phyloP scores from a whole-genome alignment of 305 asterid genomes.

The Striga hermonthica region DNA sequence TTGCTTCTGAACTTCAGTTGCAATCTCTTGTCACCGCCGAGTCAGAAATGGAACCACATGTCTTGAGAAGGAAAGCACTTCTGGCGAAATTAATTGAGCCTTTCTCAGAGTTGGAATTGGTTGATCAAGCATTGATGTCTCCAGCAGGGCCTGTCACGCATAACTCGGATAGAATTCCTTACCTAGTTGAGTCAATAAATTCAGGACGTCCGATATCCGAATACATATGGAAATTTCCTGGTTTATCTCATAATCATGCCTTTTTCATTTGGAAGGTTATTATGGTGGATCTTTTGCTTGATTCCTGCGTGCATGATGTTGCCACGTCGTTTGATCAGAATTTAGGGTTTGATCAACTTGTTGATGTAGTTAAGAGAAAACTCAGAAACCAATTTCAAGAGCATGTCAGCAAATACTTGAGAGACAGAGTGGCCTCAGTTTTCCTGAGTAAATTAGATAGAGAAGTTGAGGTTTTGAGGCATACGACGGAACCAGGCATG shows the following conservation, averaged over 20 bases:
- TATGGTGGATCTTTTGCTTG: conserved; percentile 82
- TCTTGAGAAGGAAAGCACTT: conserved; percentile 69
- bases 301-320: conserved; percentile 71
- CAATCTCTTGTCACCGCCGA: conserved; percentile 61
- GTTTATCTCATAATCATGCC: conserved; percentile 51
- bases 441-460: conserved; percentile 59
- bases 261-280: conserved; percentile 91
- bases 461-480: conserved; percentile 63
- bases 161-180: conserved; percentile 54
- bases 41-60: conserved; percentile 53
- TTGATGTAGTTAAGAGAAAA: conserved; percentile 68
- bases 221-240: conserved; percentile 79
- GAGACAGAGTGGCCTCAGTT: conserved; percentile 69
- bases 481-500: conserved; percentile 46
- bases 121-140: conserved; percentile 63
- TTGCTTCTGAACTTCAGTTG: conserved; percentile 56
- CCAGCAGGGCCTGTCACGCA: conserved; percentile 45
- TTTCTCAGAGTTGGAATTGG: conserved; percentile 84
- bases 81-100: conserved; percentile 64
- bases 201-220: conserved; percentile 76
- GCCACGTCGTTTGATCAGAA: conserved; percentile 72
- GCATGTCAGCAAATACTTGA: conserved; percentile 74
- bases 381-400: conserved; percentile 66
- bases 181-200: conserved; percentile 58
- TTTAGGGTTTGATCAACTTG: conserved; percentile 86